phyloP scores from a whole-genome alignment of 495 filamentous ascomycete genomes.

The Rusavskia elegans region DNA sequence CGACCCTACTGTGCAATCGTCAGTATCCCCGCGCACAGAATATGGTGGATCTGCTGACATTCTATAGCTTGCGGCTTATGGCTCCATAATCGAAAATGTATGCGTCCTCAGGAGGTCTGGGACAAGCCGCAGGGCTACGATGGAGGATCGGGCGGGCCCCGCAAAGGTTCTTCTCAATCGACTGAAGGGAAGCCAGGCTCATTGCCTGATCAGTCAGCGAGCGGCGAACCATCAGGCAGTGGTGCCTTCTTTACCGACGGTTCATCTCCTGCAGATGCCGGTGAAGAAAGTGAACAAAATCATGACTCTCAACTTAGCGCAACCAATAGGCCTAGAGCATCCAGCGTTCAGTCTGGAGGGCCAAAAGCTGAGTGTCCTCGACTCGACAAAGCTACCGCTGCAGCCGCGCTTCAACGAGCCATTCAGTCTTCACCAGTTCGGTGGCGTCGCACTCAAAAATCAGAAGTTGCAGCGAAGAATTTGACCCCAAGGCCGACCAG shows the following conservation, averaged over 20 bases:
- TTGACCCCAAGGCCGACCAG: constrained; percentile 51
- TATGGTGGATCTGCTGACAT: constrained; percentile 10
- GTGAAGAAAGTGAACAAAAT: constrained; percentile 10
- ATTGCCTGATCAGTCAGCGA: neutral
- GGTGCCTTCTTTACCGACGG: constrained; percentile 3
- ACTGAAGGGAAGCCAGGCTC: constrained; percentile 3
- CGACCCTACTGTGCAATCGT: constrained; percentile 78
- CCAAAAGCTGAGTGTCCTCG: constrained; percentile 8
- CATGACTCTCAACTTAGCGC: constrained; percentile 15
- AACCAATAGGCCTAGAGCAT: constrained; percentile 17
- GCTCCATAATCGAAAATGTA: constrained; percentile 71
- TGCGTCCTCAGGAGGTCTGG: constrained; percentile 75
- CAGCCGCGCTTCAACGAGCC: constrained; percentile 41
- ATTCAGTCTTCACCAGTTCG: constrained; percentile 60
- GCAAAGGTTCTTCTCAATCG: constrained; percentile 23
- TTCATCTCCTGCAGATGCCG: constrained; percentile 11
- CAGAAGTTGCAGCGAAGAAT: constrained; percentile 47
- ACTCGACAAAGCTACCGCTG: constrained; percentile 34
- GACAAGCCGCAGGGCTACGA: constrained; percentile 36
- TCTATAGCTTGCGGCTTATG: constrained; percentile 70
- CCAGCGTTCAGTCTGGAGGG: constrained; percentile 15
- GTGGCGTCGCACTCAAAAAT: constrained; percentile 44
- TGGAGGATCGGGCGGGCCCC: constrained; percentile 17
- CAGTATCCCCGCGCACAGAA: constrained; percentile 21
- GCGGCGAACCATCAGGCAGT: neutral